Conservation (phyloP, 371 early-diverging fungal species). For the Mortierella sp. region DNA sequence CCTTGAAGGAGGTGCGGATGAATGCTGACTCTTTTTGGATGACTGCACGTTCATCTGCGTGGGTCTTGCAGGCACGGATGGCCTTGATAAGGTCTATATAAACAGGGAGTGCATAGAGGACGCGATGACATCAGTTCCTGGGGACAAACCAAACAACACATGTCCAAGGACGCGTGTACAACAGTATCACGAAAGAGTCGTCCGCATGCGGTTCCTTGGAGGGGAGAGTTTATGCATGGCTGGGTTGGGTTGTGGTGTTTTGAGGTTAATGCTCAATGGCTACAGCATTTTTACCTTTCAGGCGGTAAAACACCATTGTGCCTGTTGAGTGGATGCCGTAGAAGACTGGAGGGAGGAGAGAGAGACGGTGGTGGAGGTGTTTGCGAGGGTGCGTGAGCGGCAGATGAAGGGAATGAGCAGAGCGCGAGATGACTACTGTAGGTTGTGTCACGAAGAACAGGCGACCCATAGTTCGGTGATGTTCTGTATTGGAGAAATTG, state of each 20-base stretch:
- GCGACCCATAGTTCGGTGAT: too few relatives aligned
- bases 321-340: not conserved
- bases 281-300: too few relatives aligned
- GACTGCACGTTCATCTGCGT: conserved; percentile 97
- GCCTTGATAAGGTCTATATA: conserved; percentile 92
- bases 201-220: too few relatives aligned
- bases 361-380: not conserved
- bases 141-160: too few relatives aligned
- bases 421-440: not conserved
- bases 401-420: not conserved
- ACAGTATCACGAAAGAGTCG: too few relatives aligned
- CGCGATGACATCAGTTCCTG: not conserved
- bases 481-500: not conserved
- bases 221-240: too few relatives aligned
- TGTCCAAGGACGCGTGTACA: too few relatives aligned
- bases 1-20: conserved; percentile 94
- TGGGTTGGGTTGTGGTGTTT: too few relatives aligned
- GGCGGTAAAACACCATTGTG: conserved; percentile 55
- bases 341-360: not conserved
- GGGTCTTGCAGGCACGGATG: conserved; percentile 96
- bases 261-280: too few relatives aligned
- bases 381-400: not conserved
- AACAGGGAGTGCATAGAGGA: not conserved
- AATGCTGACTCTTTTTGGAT: conserved; percentile 97
- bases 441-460: not conserved